Evolutionary conservation across 805 yeast genomes (phyloP), one percentile per base, ranked within the genome.

Genomic region (Maudiozyma bulderi): DNA sequence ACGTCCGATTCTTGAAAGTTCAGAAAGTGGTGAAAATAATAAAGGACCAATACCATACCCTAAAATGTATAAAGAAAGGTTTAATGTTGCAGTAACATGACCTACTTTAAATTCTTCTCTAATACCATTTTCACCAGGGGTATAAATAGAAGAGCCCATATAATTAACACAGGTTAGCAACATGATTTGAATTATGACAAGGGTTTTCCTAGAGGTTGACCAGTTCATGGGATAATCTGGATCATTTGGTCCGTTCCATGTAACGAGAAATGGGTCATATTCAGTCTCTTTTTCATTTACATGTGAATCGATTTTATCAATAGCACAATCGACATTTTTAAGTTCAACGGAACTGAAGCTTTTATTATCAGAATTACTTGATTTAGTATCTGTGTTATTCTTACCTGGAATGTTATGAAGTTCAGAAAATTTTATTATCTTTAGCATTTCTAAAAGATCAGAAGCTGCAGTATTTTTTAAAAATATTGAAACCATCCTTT

Each of bases 11-110:
- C 60, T 57, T 3, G 78, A 73, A 47, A 75, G 69, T 57, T 80
- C 85, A 13, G 81, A 73, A 50, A 80, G 53, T 4, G 85, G 84
- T 0, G 82, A 73, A 47, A 78, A 74, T 2, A 77, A 52, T 68
- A 80, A 65, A 3, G 82, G 83, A 1, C 83, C 82, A n/a, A 78
- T 44, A 45, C 80, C 84, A 55, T 80, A 79, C 7, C 84, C 85
- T 32, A 78, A 54, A 9, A 80, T 79, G 52, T 74, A 80, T 38
- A 78, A 53, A 0, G 81, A 64, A 55, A 81, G 67, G 1, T 80
- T 79, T 32, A 81, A 64, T 0, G 73, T 64, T 0, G 79, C 78
- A 4, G 69, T 69, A 5, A 70, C 72, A 28, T 61, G 60, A 13
- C 73, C 64, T 5, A 76, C 70, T 11, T 62, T 51, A 54, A 77